Conservation (phyloP, 1,284 basidiomycete genomes). For the Stereum hirsutum region DNA sequence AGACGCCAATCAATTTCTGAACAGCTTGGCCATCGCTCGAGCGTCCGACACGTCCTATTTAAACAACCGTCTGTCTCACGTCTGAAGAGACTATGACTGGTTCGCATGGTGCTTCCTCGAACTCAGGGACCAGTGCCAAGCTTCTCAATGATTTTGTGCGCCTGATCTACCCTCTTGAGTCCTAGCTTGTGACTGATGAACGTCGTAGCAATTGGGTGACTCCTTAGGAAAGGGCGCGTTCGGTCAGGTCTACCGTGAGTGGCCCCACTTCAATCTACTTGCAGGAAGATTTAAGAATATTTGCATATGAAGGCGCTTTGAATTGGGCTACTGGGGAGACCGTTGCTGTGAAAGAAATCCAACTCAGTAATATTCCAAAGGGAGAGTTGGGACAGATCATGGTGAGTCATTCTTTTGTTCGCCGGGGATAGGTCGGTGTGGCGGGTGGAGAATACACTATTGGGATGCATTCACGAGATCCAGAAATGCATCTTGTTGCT, state of each 20-base stretch:
- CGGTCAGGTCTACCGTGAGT: constrained; percentile 88
- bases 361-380: constrained; percentile 88
- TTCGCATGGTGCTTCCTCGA: constrained; percentile 9
- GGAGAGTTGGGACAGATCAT: constrained; percentile 94
- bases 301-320: constrained; percentile 57
- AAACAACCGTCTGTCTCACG: neutral
- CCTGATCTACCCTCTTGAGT: constrained; percentile 1
- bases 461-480: too few relatives aligned
- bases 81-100: constrained; percentile 6
- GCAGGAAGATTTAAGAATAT: neutral
- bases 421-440: too few relatives aligned
- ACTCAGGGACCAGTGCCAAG: constrained; percentile 18
- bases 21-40: neutral
- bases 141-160: constrained; percentile 28
- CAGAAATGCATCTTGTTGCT: too few relatives aligned
- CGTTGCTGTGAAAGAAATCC: constrained; percentile 92
- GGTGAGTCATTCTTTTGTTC: constrained; percentile 61
- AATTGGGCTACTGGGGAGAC: constrained; percentile 97
- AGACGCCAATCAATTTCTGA: neutral
- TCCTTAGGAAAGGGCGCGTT: constrained; percentile 92
- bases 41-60: neutral
- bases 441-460: too few relatives aligned
- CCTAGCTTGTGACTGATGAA: neutral
- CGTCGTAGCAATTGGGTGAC: constrained; percentile 81
- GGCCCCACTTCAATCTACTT: neutral